Evolutionary conservation across 768 basidiomycete genomes (phyloP).

Genomic region (Paxillus involutus): DNA sequence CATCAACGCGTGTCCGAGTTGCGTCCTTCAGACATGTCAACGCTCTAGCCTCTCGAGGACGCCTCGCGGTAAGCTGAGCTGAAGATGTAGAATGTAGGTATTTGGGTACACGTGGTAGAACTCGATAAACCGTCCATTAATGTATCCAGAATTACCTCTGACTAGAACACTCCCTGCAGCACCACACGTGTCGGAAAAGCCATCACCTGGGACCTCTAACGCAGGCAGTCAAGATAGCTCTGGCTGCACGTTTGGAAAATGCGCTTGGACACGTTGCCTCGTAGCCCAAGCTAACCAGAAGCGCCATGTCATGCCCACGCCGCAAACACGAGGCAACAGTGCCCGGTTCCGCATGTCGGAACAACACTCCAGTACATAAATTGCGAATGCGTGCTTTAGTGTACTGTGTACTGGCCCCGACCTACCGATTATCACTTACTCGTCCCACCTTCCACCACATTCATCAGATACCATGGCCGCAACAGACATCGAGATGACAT

Average conservation of each 20-base stretch:
- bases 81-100: background rate
- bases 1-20: background rate
- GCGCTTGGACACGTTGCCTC: constrained; percentile 7
- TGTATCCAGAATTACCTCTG: background rate
- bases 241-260: constrained; percentile 6
- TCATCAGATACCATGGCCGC: constrained; percentile 11
- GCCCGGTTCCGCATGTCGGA: constrained; percentile 26
- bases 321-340: constrained; percentile 29
- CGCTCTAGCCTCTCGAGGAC: background rate
- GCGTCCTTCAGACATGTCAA: background rate
- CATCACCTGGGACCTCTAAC: background rate
- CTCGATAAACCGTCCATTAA: background rate
- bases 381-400: constrained; percentile 5
- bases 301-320: constrained; percentile 11
- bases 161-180: background rate
- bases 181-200: background rate
- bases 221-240: background rate
- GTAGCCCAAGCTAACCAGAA: constrained; percentile 9
- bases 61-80: background rate
- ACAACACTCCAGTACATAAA: constrained; percentile 25
- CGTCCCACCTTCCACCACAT: background rate
- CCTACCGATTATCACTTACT: constrained; percentile 15
- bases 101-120: background rate
- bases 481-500: constrained; percentile 36
- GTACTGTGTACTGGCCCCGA: background rate